Evolutionary conservation across 2,329 filamentous ascomycete species (phyloP).

Genomic region (Stylonectria norvegica): DNA sequence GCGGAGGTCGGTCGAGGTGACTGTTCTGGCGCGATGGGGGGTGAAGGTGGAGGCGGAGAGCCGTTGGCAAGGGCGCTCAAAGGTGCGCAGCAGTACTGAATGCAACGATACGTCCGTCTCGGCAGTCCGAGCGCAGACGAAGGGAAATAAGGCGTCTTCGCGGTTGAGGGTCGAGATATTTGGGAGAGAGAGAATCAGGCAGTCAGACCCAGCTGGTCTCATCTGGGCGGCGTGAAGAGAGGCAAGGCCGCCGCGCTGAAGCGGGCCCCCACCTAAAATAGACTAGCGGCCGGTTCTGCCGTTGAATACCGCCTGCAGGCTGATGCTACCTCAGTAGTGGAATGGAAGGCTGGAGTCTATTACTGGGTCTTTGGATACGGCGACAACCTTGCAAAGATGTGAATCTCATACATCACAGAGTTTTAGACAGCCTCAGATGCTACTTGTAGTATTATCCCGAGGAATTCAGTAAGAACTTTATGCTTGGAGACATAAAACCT

Average conservation of each 20-base stretch:
- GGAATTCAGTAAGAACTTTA: too few relatives aligned
- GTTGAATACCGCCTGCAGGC: conserved; percentile 19
- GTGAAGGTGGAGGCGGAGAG: neutral
- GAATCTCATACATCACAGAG: too few relatives aligned
- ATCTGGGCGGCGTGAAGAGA: conserved; percentile 24
- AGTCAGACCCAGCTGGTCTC: conserved; percentile 29
- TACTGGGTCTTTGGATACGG: too few relatives aligned
- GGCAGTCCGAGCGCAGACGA: too few relatives aligned
- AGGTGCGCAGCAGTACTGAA: conserved; percentile 4
- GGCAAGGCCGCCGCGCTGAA: conserved; percentile 22
- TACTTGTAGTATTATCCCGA: too few relatives aligned
- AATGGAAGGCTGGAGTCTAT: neutral
- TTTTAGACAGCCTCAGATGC: too few relatives aligned
- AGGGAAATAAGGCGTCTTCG: conserved; percentile 10
- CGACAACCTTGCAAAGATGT: too few relatives aligned
- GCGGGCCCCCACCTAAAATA: conserved; percentile 12
- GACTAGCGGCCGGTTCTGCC: conserved; percentile 24
- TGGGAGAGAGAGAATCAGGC: conserved; percentile 28
- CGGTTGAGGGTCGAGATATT: conserved; percentile 9
- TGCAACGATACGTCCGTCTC: too few relatives aligned
- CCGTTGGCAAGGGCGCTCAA: neutral
- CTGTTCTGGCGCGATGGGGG: neutral
- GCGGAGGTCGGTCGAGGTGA: neutral
- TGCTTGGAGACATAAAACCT: too few relatives aligned
- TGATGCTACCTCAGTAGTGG: conserved; percentile 4